Evolutionary conservation across 2,329 filamentous ascomycete genomes (phyloP).

Genomic region (Rosellinia necatrix): DNA sequence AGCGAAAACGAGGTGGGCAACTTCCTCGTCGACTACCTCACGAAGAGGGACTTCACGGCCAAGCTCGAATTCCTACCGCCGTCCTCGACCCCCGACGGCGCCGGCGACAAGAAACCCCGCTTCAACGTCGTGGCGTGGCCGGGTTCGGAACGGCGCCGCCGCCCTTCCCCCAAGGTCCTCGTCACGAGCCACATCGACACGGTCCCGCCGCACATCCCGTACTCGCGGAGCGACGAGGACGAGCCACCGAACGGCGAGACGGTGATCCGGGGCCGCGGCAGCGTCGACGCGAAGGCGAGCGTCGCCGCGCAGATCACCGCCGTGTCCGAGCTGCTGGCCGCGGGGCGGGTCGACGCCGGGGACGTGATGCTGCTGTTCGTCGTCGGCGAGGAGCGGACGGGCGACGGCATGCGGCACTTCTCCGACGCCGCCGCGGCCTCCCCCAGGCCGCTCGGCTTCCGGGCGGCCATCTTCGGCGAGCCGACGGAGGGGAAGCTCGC

Average conservation of each 20-base stretch:
- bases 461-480: constrained; percentile 87
- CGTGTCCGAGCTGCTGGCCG: constrained; percentile 57
- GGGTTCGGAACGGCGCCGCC: constrained; percentile 49
- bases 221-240: constrained; percentile 59
- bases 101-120: constrained; percentile 44
- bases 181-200: constrained; percentile 83
- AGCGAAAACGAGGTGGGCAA: constrained; percentile 70
- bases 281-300: constrained; percentile 71
- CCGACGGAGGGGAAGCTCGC: constrained; percentile 88
- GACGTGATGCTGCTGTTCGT: constrained; percentile 68
- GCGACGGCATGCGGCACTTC: constrained; percentile 76
- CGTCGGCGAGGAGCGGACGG: constrained; percentile 81
- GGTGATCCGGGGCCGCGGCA: constrained; percentile 72
- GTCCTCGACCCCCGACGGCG: constrained; percentile 38
- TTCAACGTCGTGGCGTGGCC: constrained; percentile 80
- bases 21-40: constrained; percentile 71
- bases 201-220: constrained; percentile 74
- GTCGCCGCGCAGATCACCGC: constrained; percentile 77
- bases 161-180: constrained; percentile 62
- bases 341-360: constrained; percentile 46
- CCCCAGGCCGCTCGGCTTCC: constrained; percentile 45
- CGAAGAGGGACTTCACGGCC: constrained; percentile 49
- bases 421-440: constrained; percentile 44
- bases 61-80: constrained; percentile 48
- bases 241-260: constrained; percentile 50